Conservation (phyloP, 192 early-diverging fungal genomes). For the Umbelopsis ramanniana region DNA sequence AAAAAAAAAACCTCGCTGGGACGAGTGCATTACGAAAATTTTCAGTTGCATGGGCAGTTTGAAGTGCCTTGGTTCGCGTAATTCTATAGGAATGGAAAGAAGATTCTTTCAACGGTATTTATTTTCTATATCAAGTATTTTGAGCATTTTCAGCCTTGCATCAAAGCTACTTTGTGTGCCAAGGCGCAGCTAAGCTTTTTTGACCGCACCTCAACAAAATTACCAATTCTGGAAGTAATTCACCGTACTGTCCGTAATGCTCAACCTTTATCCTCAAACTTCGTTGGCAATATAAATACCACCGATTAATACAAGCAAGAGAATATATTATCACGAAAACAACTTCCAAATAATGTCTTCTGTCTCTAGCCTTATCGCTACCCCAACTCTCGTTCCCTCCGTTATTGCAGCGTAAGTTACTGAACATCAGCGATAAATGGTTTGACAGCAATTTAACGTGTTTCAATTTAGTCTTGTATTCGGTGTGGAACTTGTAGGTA, state of each 20-base stretch:
- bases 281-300: neutral
- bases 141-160: too few species aligned
- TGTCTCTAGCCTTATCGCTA: neutral
- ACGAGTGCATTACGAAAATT: too few species aligned
- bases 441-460: neutral
- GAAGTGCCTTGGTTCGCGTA: too few species aligned
- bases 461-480: neutral
- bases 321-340: neutral
- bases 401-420: neutral
- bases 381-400: neutral
- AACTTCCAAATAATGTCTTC: neutral
- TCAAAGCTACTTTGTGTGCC: too few species aligned
- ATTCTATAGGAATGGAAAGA: too few species aligned
- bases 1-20: too few species aligned
- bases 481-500: neutral
- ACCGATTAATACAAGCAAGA: neutral
- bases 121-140: too few species aligned
- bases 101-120: too few species aligned
- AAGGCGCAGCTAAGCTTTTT: neutral
- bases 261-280: neutral
- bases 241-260: neutral
- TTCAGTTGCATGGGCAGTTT: too few species aligned
- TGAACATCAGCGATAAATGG: neutral
- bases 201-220: neutral
- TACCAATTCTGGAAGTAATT: constrained; percentile 5